These are phyloP conservation scores for Flaveria floridana DNA, from an alignment of 140 eudicot species.

Conservation along the genomic window DNA sequence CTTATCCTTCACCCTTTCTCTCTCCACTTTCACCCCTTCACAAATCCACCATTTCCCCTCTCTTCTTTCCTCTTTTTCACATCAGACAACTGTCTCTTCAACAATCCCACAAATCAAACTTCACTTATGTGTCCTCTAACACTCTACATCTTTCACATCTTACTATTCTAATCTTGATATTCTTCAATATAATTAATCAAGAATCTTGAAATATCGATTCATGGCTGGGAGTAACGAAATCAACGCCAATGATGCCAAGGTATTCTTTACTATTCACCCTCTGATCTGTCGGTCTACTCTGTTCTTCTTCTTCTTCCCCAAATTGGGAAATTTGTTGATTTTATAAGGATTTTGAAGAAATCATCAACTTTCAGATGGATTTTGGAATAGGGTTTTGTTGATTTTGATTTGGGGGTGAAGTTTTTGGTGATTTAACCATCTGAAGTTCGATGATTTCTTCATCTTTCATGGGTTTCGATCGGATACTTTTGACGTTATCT, in stretches of 20 bases:
- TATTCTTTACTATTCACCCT: slow-evolving; percentile 4
- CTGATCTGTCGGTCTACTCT: slow-evolving; percentile 27
- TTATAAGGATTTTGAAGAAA: neutral
- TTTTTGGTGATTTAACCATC: too few species aligned
- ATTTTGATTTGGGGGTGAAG: neutral
- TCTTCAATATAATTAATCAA: too few species aligned
- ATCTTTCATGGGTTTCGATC: slow-evolving; percentile 11
- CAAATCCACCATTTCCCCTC: too few species aligned
- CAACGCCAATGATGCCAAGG: slow-evolving; percentile 81
- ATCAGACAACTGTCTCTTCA: too few species aligned
- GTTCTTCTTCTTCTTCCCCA: slow-evolving; percentile 16
- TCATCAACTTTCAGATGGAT: too few species aligned
- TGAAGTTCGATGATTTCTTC: neutral
- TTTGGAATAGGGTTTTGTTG: too few species aligned
- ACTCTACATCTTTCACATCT: slow-evolving; percentile 23
- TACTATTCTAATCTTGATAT: neutral
- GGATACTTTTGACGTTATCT: neutral
- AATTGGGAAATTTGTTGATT: neutral
- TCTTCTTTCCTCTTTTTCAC: too few species aligned
- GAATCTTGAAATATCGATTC: slow-evolving; percentile 3
- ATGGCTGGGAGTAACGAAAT: slow-evolving; percentile 65
- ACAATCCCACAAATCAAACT: too few species aligned
- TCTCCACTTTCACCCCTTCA: too few species aligned
- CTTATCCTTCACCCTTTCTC: too few species aligned
- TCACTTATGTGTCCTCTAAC: too few species aligned